Percentiles rank a stretch among this genome's conserved stretches.
These are phyloP conservation scores for Chrysanthemum makinoi DNA, from an alignment of 129 eudicot genomes.

Conservation along the genomic window DNA sequence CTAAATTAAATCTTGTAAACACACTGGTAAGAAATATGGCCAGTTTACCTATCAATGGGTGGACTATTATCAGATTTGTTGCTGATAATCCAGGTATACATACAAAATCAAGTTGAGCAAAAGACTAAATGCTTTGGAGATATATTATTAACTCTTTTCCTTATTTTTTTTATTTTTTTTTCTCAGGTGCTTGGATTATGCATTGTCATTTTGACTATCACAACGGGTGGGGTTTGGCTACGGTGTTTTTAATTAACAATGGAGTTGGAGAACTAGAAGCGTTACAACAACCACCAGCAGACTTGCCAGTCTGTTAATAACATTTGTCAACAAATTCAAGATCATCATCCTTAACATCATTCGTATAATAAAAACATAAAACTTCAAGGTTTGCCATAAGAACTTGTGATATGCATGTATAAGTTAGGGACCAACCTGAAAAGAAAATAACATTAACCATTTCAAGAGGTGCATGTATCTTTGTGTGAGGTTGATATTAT, in stretches of 20 bases:
- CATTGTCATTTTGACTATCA: conserved; percentile 99
- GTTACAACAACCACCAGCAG: conserved; percentile 65
- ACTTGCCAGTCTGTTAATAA: conserved; percentile 64
- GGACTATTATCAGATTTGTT: conserved; percentile 88
- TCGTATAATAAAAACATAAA: no score
- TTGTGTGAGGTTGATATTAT: no score
- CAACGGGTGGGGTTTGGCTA: conserved; percentile 92
- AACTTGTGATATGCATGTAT: no score
- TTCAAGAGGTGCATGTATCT: no score
- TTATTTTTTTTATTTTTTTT: not conserved
- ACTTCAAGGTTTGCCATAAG: no score
- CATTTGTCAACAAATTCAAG: conserved; percentile 18
- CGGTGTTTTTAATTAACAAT: conserved; percentile 68
- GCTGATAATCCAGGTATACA: conserved; percentile 93
- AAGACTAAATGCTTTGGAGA: not conserved
- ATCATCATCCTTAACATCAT: not conserved
- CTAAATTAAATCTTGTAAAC: conserved; percentile 87
- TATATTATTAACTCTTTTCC: not conserved
- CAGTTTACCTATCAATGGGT: conserved; percentile 77
- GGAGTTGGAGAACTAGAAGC: conserved; percentile 62
- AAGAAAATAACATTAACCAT: no score
- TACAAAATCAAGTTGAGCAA: not conserved
- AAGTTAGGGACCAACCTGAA: no score
- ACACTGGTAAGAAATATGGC: conserved; percentile 89
- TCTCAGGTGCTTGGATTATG: conserved; percentile 83